These are phyloP conservation scores for Fusarium transvaalense DNA, from an alignment of 2,329 filamentous ascomycete genomes.

Conservation along the genomic window DNA sequence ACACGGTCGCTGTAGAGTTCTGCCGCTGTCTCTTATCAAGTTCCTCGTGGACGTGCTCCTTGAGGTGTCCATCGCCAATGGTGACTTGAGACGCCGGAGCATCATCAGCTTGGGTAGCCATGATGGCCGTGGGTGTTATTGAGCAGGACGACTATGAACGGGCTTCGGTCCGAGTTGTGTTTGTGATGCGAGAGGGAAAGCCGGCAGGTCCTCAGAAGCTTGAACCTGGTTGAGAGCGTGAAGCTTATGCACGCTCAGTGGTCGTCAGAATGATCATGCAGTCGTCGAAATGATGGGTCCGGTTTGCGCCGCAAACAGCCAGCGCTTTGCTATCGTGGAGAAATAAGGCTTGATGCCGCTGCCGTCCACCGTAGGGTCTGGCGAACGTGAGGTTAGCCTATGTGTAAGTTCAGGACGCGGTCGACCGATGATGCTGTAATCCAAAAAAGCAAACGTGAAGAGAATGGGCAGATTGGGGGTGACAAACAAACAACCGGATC, in stretches of 20 bases:
- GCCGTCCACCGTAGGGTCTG: constrained; percentile 13
- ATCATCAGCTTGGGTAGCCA: constrained; percentile 40
- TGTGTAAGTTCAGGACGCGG: neutral
- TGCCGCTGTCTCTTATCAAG: constrained; percentile 60
- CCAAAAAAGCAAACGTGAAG: constrained; percentile 5
- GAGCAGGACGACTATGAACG: constrained; percentile 26
- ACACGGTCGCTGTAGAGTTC: constrained; percentile 54
- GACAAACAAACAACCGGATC: constrained; percentile 35
- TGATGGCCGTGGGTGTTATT: constrained; percentile 23
- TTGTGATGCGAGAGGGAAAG: neutral
- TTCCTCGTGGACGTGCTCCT: constrained; percentile 58
- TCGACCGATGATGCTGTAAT: neutral
- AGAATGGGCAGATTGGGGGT: constrained; percentile 10
- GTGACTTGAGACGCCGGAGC: constrained; percentile 38
- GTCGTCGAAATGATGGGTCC: constrained; percentile 23
- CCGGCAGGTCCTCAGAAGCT: neutral
- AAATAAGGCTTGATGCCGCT: constrained; percentile 29
- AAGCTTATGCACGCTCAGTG: constrained; percentile 2
- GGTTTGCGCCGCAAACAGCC: constrained; percentile 41
- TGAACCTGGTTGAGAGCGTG: neutral
- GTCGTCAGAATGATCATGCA: constrained; percentile 20
- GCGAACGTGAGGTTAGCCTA: constrained; percentile 7
- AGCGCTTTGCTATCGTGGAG: constrained; percentile 31
- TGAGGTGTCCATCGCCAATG: constrained; percentile 53
- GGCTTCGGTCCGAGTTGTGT: neutral